A percentile compares a stretch with the other conserved stretches of the same genome.
Evolutionary conservation across 352 stramenopile genomes (phyloP).

Genomic region (Phytophthora melonis): DNA sequence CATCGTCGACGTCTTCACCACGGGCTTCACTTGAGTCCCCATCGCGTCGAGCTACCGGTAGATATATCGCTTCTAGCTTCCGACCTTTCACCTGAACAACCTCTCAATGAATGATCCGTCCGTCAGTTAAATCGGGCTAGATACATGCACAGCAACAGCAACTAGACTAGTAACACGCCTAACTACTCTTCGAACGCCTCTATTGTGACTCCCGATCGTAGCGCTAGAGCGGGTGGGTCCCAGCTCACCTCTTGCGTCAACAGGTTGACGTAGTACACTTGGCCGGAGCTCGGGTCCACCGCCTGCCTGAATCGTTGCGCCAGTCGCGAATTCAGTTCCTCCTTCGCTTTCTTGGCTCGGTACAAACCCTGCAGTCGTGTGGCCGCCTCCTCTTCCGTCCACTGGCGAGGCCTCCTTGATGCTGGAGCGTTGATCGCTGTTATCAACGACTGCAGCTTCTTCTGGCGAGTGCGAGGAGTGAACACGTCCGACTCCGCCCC

Average conservation of each 20-base stretch:
- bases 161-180: too few relatives aligned
- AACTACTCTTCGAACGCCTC: constrained; percentile 30
- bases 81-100: constrained; percentile 32
- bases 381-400: constrained; percentile 61
- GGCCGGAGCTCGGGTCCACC: constrained; percentile 49
- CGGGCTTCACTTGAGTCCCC: constrained; percentile 77
- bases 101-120: too few relatives aligned
- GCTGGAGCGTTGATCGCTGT: constrained; percentile 7
- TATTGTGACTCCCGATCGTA: constrained; percentile 39
- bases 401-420: constrained; percentile 25
- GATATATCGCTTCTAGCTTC: constrained; percentile 5
- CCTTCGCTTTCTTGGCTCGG: constrained; percentile 55
- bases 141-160: too few relatives aligned
- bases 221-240: constrained; percentile 53
- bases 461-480: constrained; percentile 58
- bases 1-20: constrained; percentile 91
- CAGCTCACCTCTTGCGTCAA: constrained; percentile 70
- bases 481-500: constrained; percentile 50
- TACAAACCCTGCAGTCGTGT: constrained; percentile 67
- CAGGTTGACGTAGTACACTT: constrained; percentile 85
- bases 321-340: constrained; percentile 47
- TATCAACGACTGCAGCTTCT: constrained; percentile 45
- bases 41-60: constrained; percentile 29
- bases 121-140: not conserved
- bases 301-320: constrained; percentile 66